Evolutionary conservation across 73 alveolate genomes (phyloP), one percentile per base, ranked within the genome.

Genomic region (Tetrahymena malaccensis): DNA sequence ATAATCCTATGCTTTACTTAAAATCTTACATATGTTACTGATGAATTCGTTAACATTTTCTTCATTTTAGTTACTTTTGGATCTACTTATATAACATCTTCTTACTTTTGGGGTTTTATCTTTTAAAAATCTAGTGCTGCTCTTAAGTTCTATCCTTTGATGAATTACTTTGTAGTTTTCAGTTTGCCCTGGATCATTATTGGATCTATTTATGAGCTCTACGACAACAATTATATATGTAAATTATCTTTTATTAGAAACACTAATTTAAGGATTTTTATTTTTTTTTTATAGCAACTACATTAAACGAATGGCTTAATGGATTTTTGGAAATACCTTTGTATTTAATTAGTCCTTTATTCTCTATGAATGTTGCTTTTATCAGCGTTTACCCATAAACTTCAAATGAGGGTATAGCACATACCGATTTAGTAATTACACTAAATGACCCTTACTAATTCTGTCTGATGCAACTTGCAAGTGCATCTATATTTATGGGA

Each of bases 111-210:
- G 89, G 89, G 89, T 17, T 94, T 94, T 43, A 35, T 94, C 38
- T 94, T 57, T 55, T 37, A 43, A 35, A 94, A 94, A 84, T 43
- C 96, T 12, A 43, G 93, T 17, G 57, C 95, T 22, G 96, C 96
- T n/a, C 93, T 94, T 85, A 94, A 94, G 34, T 57, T 94, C 27
- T 94, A 85, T 38, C 96, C 96, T 33, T 94, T 94, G 70, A 43
- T 94, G 37, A 94, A 94, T 93, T 94, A 43, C 34, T 94, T 94
- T 22, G 55, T 94, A 5, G 85, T 94, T 34, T 94, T 43, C 93
- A 40, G 96, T 34, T 34, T 94, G 35, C 95, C 95, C 19, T 85
- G 58, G 94, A 85, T 85, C 34, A 85, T 94, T 43, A 31, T 70
- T 27, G 89, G 89, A 19, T 70, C 89, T 12, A 31, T 70, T 31